These are phyloP conservation scores for Monosporascus ibericus DNA, from an alignment of 2,329 filamentous ascomycete species.

Conservation along the genomic window DNA sequence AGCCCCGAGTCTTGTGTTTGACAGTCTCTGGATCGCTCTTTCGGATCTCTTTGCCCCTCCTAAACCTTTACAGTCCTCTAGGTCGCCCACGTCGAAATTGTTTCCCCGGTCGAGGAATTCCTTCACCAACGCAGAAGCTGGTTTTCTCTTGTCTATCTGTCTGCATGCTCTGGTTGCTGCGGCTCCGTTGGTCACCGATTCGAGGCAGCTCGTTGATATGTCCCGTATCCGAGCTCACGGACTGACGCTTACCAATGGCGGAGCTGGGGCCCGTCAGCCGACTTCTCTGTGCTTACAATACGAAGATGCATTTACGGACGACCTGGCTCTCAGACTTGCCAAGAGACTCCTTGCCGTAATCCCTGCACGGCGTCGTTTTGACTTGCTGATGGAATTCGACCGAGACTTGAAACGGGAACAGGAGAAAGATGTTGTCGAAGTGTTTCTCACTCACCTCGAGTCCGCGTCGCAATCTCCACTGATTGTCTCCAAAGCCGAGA, in stretches of 20 bases:
- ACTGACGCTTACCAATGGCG: conserved; percentile 40
- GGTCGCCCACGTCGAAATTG: conserved; percentile 31
- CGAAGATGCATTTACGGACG: conserved; percentile 57
- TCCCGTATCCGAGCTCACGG: conserved; percentile 54
- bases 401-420: conserved; percentile 22
- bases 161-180: conserved; percentile 57
- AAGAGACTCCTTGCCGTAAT: conserved; percentile 54
- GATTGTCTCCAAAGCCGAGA: conserved; percentile 44
- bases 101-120: conserved; percentile 28
- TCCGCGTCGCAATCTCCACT: conserved; percentile 40
- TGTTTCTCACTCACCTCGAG: conserved; percentile 48
- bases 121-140: conserved; percentile 44
- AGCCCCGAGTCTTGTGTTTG: conserved; percentile 52
- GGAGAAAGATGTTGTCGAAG: conserved; percentile 39
- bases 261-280: conserved; percentile 40
- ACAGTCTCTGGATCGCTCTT: conserved; percentile 59
- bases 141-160: conserved; percentile 51
- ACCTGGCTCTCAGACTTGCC: conserved; percentile 53
- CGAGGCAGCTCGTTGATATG: conserved; percentile 48
- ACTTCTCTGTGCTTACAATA: conserved; percentile 50
- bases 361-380: conserved; percentile 44
- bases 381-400: conserved; percentile 35
- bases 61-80: conserved; percentile 33
- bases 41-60: conserved; percentile 53
- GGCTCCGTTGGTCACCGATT: conserved; percentile 43